Evolutionary conservation across 2,329 filamentous ascomycete species (phyloP).

Genomic region (Aspergillus puulaauensis): DNA sequence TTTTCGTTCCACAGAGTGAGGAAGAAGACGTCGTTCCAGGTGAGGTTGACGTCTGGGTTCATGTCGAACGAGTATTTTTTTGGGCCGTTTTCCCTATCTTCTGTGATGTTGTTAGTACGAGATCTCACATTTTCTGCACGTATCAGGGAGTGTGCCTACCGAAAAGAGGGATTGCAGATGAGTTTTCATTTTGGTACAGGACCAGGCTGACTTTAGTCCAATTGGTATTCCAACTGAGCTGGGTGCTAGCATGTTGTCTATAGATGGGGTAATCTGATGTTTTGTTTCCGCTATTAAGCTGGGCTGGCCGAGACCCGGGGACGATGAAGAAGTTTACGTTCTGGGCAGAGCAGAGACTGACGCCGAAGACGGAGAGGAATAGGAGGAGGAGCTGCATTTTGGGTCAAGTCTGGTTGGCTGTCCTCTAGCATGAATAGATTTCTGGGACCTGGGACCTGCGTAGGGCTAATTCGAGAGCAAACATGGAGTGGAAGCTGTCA

Average conservation of each 20-base stretch:
- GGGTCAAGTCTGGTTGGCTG: background rate
- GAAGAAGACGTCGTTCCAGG: conserved; percentile 15
- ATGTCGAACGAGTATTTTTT: conserved; percentile 7
- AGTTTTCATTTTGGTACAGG: conserved; percentile 12
- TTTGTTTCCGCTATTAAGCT: conserved; percentile 8
- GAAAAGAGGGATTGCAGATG: conserved; percentile 5
- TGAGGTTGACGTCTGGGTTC: conserved; percentile 7
- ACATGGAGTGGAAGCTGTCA: too few relatives aligned
- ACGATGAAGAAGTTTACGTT: conserved; percentile 9
- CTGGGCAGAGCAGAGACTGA: background rate
- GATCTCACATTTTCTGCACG: too few relatives aligned
- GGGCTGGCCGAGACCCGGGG: conserved; percentile 7
- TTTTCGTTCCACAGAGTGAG: conserved; percentile 12
- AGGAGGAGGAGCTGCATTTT: conserved; percentile 4
- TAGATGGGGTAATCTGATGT: conserved; percentile 9
- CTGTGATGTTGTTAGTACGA: background rate
- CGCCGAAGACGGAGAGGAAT: background rate
- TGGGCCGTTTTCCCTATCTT: conserved; percentile 1
- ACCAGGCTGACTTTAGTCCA: conserved; percentile 10
- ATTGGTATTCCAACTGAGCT: conserved; percentile 9
- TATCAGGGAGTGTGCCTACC: background rate
- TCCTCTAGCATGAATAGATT: background rate
- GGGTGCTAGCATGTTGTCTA: background rate
- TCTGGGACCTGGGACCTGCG: too few relatives aligned
- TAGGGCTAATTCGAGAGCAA: too few relatives aligned